These are phyloP conservation scores for Lentinula raphanica DNA, from an alignment of 768 basidiomycete species.

Conservation along the genomic window DNA sequence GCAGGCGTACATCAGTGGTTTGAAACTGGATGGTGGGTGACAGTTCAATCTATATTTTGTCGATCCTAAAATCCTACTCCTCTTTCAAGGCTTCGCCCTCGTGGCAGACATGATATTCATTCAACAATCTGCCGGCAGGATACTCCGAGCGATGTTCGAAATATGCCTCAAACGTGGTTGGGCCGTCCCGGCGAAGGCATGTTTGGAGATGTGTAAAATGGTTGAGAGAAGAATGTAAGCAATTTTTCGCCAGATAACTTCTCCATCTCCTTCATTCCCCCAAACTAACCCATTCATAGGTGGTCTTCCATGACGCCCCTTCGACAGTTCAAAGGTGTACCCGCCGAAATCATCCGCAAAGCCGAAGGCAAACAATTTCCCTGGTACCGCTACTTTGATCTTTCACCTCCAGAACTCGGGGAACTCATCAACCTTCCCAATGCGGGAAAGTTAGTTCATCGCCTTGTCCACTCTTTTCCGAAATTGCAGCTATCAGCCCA, in stretches of 20 bases:
- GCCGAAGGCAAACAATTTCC: slow-evolving; percentile 99
- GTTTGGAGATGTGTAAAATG: slow-evolving; percentile 95
- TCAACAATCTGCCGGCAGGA: slow-evolving; percentile 94
- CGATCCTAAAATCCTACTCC: too few relatives aligned
- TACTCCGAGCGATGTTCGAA: slow-evolving; percentile 94
- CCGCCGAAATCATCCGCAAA: slow-evolving; percentile 77
- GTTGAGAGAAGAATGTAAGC: slow-evolving; percentile 85
- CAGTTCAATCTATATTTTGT: too few relatives aligned
- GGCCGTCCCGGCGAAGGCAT: slow-evolving; percentile 89
- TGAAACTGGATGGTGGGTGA: slow-evolving; percentile 76
- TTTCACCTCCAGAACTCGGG: slow-evolving; percentile 88
- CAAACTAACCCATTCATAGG: too few relatives aligned
- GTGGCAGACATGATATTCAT: slow-evolving; percentile 95
- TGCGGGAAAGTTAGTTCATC: slow-evolving; percentile 86
- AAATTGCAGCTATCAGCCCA: slow-evolving; percentile 92
- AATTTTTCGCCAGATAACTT: too few relatives aligned
- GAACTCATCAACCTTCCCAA: slow-evolving; percentile 93
- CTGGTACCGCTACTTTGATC: slow-evolving; percentile 96
- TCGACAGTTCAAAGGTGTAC: slow-evolving; percentile 91
- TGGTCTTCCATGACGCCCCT: slow-evolving; percentile 98
- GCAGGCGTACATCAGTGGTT: slow-evolving; percentile 90
- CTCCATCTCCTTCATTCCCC: too few relatives aligned
- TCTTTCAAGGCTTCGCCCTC: slow-evolving; percentile 59
- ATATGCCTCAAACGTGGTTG: slow-evolving; percentile 98
- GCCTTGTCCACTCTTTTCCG: slow-evolving; percentile 93